A percentile compares a stretch with the other conserved stretches of the same genome.
Conservation (phyloP, 2,329 filamentous ascomycete species). For the Ophiostoma novo-ulmi region DNA sequence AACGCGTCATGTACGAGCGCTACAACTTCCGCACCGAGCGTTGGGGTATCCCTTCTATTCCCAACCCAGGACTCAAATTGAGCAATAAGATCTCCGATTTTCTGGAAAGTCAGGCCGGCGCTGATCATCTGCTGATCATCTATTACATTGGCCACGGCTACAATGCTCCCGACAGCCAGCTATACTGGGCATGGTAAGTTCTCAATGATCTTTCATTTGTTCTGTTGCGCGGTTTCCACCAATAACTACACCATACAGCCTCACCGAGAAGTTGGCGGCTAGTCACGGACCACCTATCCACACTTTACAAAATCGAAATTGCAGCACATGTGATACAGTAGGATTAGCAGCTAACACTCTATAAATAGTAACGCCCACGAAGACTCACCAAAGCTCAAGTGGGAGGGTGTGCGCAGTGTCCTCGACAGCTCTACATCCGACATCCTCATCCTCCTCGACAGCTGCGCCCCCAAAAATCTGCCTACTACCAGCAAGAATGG, state of each 20-base stretch:
- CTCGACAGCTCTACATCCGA: constrained; percentile 60
- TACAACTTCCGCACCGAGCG: constrained; percentile 58
- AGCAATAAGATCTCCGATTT: constrained; percentile 57
- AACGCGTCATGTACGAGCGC: constrained; percentile 53
- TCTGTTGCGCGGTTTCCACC: background rate
- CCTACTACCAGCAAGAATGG: constrained; percentile 49
- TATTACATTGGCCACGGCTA: constrained; percentile 61
- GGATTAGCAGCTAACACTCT: constrained; percentile 22
- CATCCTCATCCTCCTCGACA: constrained; percentile 58
- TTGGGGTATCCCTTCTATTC: constrained; percentile 56
- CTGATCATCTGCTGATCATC: constrained; percentile 58
- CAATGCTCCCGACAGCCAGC: constrained; percentile 53
- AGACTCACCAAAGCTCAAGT: constrained; percentile 57
- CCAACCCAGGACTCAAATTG: constrained; percentile 57
- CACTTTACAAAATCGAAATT: background rate
- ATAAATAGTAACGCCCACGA: constrained; percentile 49
- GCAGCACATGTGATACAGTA: background rate
- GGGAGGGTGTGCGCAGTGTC: constrained; percentile 57
- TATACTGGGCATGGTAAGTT: constrained; percentile 63
- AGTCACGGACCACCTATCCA: background rate
- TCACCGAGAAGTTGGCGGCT: background rate
- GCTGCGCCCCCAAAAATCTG: constrained; percentile 52
- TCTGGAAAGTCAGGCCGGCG: constrained; percentile 48
- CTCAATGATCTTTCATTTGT: background rate
- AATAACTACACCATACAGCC: background rate